These are phyloP conservation scores for Aspergillus calidoustus DNA, from an alignment of 2,329 filamentous ascomycete species.

Conservation along the genomic window DNA sequence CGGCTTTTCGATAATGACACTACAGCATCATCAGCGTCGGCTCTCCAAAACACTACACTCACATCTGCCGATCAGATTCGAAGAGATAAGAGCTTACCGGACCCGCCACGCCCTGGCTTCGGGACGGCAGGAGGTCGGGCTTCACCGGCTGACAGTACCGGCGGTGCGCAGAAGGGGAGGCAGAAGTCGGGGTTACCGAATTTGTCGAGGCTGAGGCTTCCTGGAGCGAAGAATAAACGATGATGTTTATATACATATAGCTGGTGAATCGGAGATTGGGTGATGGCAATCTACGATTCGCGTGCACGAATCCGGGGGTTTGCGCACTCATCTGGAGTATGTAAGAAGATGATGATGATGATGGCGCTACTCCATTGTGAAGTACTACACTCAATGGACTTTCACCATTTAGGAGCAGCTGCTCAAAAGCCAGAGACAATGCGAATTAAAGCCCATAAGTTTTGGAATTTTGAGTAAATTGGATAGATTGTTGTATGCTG, in stretches of 20 bases:
- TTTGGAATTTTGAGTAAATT: neutral
- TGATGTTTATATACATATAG: constrained; percentile 24
- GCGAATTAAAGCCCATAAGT: neutral
- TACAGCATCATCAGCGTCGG: constrained; percentile 55
- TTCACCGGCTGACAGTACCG: constrained; percentile 43
- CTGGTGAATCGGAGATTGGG: neutral
- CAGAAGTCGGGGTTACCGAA: constrained; percentile 68
- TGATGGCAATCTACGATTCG: neutral
- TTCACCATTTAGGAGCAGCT: neutral
- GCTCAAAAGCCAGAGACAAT: neutral
- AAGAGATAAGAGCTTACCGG: constrained; percentile 40
- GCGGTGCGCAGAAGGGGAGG: constrained; percentile 49
- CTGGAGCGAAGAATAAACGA: constrained; percentile 60
- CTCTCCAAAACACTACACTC: constrained; percentile 42
- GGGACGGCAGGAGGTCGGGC: constrained; percentile 20
- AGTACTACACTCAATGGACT: neutral
- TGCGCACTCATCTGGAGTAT: neutral
- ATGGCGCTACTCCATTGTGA: neutral
- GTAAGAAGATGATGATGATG: neutral
- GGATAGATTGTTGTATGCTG: neutral
- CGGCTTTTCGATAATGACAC: constrained; percentile 1
- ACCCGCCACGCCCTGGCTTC: constrained; percentile 35
- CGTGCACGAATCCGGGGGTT: neutral
- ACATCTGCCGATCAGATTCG: constrained; percentile 35
- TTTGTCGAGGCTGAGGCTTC: constrained; percentile 73